A percentile compares a stretch with the other conserved stretches of the same genome.
Conservation (phyloP, 805 yeast species). For the Debaryomyces hansenii region DNA sequence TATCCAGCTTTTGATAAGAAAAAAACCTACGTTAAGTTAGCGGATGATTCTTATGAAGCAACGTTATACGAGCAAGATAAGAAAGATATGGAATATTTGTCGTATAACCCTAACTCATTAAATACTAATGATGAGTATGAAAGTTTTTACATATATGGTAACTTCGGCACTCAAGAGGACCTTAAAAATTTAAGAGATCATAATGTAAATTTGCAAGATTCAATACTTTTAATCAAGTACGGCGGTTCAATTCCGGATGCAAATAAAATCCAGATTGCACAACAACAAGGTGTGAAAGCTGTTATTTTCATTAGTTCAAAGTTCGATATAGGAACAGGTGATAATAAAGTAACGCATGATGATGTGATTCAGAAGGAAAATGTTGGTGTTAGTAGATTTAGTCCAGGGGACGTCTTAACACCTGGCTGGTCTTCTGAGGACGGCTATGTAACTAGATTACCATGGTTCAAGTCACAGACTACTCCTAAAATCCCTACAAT, state of each 20-base stretch:
- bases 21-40: conserved; percentile 26
- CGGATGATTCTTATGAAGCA: conserved; percentile 40
- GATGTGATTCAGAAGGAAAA: conserved; percentile 54
- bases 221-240: conserved; percentile 61
- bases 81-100: conserved; percentile 38
- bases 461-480: conserved; percentile 47
- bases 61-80: conserved; percentile 32
- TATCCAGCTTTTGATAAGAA: conserved; percentile 49
- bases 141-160: conserved; percentile 60
- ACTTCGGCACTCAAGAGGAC: conserved; percentile 64
- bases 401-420: conserved; percentile 76
- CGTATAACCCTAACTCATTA: conserved; percentile 69
- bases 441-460: conserved; percentile 37
- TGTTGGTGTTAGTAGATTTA: conserved; percentile 57
- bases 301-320: conserved; percentile 58
- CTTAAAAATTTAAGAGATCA: conserved; percentile 38
- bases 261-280: conserved; percentile 49
- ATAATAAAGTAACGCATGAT: conserved; percentile 18
- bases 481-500: conserved; percentile 74
- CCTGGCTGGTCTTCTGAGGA: conserved; percentile 69
- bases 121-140: conserved; percentile 51
- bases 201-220: conserved; percentile 42
- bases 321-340: conserved; percentile 14
- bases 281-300: conserved; percentile 58
- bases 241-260: conserved; percentile 45